Evolutionary conservation across 2,329 filamentous ascomycete species (phyloP).

Genomic region (Blastomyces gilchristii): DNA sequence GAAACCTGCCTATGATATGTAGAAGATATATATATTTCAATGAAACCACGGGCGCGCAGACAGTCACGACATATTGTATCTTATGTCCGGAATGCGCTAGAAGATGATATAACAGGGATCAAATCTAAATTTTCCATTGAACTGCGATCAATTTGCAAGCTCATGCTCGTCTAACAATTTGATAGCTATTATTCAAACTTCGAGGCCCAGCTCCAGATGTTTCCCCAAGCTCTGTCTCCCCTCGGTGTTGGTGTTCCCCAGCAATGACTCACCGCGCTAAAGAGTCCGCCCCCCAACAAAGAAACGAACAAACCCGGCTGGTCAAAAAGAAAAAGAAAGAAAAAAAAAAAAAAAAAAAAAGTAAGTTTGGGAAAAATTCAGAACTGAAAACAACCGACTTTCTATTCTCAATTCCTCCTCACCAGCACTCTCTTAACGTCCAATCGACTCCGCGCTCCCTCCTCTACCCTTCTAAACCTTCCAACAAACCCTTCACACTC

Average conservation of each 20-base stretch:
- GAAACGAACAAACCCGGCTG: neutral
- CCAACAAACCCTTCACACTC: slow-evolving; percentile 11
- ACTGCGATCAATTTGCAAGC: neutral
- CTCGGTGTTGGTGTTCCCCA: neutral
- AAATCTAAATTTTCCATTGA: neutral
- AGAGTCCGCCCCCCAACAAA: neutral
- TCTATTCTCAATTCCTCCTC: neutral
- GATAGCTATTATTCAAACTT: neutral
- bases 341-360: neutral
- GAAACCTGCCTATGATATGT: neutral
- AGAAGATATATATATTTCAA: neutral
- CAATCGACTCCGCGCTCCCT: neutral
- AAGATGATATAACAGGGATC: neutral
- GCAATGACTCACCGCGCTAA: slow-evolving; percentile 1
- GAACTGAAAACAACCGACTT: neutral
- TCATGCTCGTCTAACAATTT: neutral
- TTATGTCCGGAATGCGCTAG: neutral
- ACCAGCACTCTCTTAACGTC: neutral
- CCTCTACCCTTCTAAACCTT: neutral
- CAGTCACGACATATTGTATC: no score
- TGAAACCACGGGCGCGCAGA: no score
- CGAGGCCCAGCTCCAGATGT: neutral
- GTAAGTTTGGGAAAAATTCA: neutral
- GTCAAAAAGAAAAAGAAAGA: no score
- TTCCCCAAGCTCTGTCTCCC: neutral